phyloP scores from a whole-genome alignment of 2,329 filamentous ascomycete species.

The Berkeleyomyces rouxiae region DNA sequence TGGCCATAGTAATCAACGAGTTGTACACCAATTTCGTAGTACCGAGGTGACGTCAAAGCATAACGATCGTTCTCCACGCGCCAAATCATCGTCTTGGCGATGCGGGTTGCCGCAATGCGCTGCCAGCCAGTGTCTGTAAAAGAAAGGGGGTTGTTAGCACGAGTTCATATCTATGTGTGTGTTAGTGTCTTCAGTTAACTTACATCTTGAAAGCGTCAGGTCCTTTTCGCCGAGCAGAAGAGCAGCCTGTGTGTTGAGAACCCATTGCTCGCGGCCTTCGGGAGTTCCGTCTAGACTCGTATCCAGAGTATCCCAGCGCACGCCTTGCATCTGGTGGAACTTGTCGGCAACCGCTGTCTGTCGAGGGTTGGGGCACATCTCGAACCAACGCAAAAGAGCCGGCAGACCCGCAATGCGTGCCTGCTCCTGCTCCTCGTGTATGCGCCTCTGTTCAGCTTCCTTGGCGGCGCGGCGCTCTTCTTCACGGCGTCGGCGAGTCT shows the following conservation, averaged over 20 bases:
- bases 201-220: conserved; percentile 41
- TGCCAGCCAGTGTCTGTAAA: conserved; percentile 42
- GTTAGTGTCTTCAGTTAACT: conserved; percentile 18
- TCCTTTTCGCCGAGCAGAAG: conserved; percentile 50
- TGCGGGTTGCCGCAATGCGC: conserved; percentile 32
- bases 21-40: conserved; percentile 37
- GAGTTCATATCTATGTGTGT: background rate
- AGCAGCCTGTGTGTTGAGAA: conserved; percentile 47
- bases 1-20: conserved; percentile 35
- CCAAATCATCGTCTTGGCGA: conserved; percentile 45
- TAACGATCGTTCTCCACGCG: conserved; percentile 40
- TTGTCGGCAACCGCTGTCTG: conserved; percentile 32
- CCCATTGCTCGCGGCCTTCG: conserved; percentile 47
- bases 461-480: conserved; percentile 31
- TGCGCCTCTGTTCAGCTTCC: conserved; percentile 34
- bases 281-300: conserved; percentile 33
- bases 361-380: conserved; percentile 35
- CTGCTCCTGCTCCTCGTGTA: conserved; percentile 38
- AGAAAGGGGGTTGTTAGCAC: background rate
- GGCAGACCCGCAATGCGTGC: conserved; percentile 40
- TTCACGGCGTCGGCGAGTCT: conserved; percentile 34
- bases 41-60: conserved; percentile 31
- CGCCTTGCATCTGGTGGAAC: conserved; percentile 41
- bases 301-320: conserved; percentile 47
- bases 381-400: conserved; percentile 44